A percentile compares a stretch with the other conserved stretches of the same genome.
These are phyloP conservation scores for Boletus huronensis DNA, from an alignment of 768 basidiomycete genomes.

Conservation along the genomic window DNA sequence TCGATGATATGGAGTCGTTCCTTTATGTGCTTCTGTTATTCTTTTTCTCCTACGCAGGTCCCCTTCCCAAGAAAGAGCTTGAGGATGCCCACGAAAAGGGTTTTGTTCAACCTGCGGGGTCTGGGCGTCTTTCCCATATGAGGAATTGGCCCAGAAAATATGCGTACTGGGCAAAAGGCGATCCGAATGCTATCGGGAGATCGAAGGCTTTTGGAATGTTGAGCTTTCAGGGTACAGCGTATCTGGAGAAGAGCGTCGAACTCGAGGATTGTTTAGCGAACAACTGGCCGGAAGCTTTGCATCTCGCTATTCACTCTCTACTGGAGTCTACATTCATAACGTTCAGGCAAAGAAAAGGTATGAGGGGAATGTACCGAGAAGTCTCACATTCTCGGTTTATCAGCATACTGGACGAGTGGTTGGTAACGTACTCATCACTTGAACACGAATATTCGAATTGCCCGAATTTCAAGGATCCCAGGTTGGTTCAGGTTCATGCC, in stretches of 20 bases:
- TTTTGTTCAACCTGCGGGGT: background rate
- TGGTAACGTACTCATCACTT: background rate
- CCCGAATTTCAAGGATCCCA: background rate
- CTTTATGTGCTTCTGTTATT: constrained; percentile 17
- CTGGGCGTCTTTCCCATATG: background rate
- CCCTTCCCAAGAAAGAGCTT: background rate
- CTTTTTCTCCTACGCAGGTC: constrained; percentile 8
- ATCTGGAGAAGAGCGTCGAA: too few relatives aligned
- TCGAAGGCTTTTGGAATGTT: too few relatives aligned
- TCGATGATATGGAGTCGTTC: constrained; percentile 16
- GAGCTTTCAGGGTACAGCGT: too few relatives aligned
- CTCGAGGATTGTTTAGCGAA: background rate
- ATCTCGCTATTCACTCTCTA: background rate
- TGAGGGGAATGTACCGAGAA: background rate
- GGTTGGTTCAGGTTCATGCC: background rate
- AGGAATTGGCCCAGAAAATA: constrained; percentile 5
- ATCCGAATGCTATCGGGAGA: background rate
- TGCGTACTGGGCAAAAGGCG: background rate
- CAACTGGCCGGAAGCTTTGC: background rate
- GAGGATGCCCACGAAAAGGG: background rate
- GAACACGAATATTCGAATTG: background rate
- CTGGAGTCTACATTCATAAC: background rate
- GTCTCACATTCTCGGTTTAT: constrained; percentile 1
- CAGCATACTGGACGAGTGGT: background rate
- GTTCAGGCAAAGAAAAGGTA: background rate